These are phyloP conservation scores for Ascosphaera aggregata DNA, from an alignment of 2,329 filamentous ascomycete species.

Conservation along the genomic window DNA sequence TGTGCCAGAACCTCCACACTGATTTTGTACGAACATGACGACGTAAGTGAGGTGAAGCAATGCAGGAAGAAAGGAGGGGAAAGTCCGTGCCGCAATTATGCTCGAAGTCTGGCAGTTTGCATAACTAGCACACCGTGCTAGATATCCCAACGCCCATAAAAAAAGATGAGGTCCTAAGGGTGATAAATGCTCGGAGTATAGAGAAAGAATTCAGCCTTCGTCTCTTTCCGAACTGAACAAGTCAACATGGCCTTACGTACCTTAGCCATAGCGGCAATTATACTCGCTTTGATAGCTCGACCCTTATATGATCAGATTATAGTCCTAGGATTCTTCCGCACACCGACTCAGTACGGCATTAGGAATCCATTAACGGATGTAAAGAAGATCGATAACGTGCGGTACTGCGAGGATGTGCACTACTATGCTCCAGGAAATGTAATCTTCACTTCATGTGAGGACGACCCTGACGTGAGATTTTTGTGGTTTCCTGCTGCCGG, in stretches of 20 bases:
- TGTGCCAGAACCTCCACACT: too few relatives aligned
- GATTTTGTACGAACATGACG: too few relatives aligned
- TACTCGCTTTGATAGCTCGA: neutral
- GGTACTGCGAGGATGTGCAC: constrained; percentile 37
- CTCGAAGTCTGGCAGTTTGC: too few relatives aligned
- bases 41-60: too few relatives aligned
- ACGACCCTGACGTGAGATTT: constrained; percentile 18
- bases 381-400: constrained; percentile 25
- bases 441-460: constrained; percentile 35
- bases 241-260: neutral
- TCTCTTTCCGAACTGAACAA: too few relatives aligned
- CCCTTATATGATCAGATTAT: neutral
- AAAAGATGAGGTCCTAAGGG: too few relatives aligned
- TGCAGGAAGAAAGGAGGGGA: too few relatives aligned
- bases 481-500: constrained; percentile 29
- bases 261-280: neutral
- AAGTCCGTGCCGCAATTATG: too few relatives aligned
- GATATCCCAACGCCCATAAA: too few relatives aligned
- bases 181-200: too few relatives aligned
- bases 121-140: too few relatives aligned
- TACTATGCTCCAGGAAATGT: constrained; percentile 24
- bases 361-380: neutral
- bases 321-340: neutral
- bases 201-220: too few relatives aligned
- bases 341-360: neutral